A percentile compares a stretch with the other conserved stretches of the same genome.
These are phyloP conservation scores for Aspergillus sp. DNA, from an alignment of 2,329 filamentous ascomycete genomes.

Conservation along the genomic window DNA sequence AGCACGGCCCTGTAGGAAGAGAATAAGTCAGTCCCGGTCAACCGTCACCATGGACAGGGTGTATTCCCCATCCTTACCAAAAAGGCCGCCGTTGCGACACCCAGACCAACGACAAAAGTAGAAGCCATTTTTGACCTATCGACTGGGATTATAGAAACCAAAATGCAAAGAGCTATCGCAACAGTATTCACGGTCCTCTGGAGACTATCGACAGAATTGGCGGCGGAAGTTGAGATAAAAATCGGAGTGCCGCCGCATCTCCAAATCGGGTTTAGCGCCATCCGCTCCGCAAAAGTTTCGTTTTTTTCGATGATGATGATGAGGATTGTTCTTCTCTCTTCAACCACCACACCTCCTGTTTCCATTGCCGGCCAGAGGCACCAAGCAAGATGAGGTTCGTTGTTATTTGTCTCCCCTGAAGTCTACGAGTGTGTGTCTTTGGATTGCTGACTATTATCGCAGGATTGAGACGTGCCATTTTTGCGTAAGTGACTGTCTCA, in stretches of 20 bases:
- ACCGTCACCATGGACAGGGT: not conserved
- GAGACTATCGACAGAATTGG: not conserved
- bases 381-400: constrained; percentile 14
- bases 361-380: not conserved
- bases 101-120: constrained; percentile 36
- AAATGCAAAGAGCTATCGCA: constrained; percentile 3
- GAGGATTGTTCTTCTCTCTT: constrained; percentile 10
- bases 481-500: constrained; percentile 42
- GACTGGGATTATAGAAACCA: constrained; percentile 3
- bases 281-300: constrained; percentile 15
- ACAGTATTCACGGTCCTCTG: not conserved
- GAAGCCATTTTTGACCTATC: constrained; percentile 30
- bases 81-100: constrained; percentile 57
- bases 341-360: not conserved
- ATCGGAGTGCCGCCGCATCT: constrained; percentile 23
- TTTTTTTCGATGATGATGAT: constrained; percentile 7
- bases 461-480: constrained; percentile 60
- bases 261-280: constrained; percentile 28
- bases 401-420: too few species aligned
- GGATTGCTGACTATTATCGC: not conserved
- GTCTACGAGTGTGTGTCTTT: too few species aligned
- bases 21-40: not conserved
- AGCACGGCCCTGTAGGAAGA: constrained; percentile 64
- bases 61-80: constrained; percentile 49
- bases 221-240: constrained; percentile 25